Evolutionary conservation across 257 asterid genomes (phyloP).

Genomic region (Rehmannia glutinosa): DNA sequence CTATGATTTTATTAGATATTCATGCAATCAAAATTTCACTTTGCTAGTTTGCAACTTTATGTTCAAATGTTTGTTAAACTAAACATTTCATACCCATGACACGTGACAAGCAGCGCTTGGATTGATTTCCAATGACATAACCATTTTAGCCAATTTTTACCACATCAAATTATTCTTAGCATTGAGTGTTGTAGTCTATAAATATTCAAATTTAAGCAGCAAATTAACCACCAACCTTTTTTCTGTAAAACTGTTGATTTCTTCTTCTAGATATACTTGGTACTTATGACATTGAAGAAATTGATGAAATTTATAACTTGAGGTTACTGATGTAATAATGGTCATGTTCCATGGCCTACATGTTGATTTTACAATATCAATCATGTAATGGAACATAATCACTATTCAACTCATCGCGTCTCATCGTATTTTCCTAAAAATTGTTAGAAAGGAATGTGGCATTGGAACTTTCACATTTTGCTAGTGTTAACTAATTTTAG

Average conservation of each 20-base stretch:
- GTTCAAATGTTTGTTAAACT: neutral
- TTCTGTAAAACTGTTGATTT: neutral
- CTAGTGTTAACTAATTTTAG: too few relatives aligned
- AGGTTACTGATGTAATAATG: too few relatives aligned
- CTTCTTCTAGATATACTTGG: neutral
- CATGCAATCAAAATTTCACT: neutral
- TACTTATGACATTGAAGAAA: too few relatives aligned
- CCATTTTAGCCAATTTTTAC: neutral
- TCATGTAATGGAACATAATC: too few relatives aligned
- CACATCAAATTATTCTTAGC: neutral
- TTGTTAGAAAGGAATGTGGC: too few relatives aligned
- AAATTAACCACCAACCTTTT: neutral
- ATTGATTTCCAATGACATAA: constrained; percentile 1
- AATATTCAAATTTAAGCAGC: neutral
- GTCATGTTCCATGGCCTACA: too few relatives aligned
- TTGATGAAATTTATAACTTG: too few relatives aligned
- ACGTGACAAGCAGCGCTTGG: neutral
- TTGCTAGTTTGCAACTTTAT: constrained; percentile 1
- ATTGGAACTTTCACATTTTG: too few relatives aligned
- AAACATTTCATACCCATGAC: neutral
- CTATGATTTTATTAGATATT: neutral
- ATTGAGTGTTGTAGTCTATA: neutral
- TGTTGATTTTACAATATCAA: too few relatives aligned
- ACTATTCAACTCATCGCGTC: too few relatives aligned
- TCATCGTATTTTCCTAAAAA: too few relatives aligned